Base-by-base conservation (phyloP, 148 eudicot species). In the Camellia japonica region DNA sequence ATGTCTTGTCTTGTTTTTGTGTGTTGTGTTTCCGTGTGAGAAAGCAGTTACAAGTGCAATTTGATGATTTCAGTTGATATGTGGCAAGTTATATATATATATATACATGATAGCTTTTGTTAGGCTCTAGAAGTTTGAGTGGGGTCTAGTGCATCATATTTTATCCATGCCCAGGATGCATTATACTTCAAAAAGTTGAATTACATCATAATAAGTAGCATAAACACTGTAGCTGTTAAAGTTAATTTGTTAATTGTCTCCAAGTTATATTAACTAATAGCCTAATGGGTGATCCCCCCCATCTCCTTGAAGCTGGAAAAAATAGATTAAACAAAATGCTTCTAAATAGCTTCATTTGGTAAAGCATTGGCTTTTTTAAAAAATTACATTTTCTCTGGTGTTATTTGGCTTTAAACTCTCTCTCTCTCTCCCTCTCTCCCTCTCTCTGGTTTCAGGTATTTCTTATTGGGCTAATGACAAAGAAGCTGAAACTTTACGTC, bases 401-500 rank as follows among this genome's bases (percentile, higher is more conserved):
- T 75, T 54, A 68, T 41, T 71, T 63, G 41, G 67, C 41, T 49
- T 76, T 7, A 76, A 8, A 5, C 16, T 2, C 47, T 18, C 68
- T 3, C 4, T 68, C 4, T 68, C 16, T 2, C 47, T 18, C 68
- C 1, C 4, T 68, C 8, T n/a, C n/a, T 56, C 1, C 65, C 66
- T 55, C 51, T 82, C 54, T 82, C 68, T 77, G 58, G 44, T 81
- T 62, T 62, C 84, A 94, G 98, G 92, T 74, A 65, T 85, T 75
- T 73, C 89, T 38, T 49, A 64, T 59, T 92, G 94, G 93, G 89
- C 80, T 61, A 85, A 84, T 91, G 95, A 90, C 90, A 89, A 87
- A 80, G 95, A 94, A 74, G 95, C 94, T 68, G 77, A 83, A 75
- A 79, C 80, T 80, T 86, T 94, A 85, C 94, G 97, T 82, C 44